A percentile compares a stretch with the other conserved stretches of the same genome.
These are phyloP conservation scores for Dissophora globulifera DNA, from an alignment of 192 early-diverging fungal species.

Conservation along the genomic window DNA sequence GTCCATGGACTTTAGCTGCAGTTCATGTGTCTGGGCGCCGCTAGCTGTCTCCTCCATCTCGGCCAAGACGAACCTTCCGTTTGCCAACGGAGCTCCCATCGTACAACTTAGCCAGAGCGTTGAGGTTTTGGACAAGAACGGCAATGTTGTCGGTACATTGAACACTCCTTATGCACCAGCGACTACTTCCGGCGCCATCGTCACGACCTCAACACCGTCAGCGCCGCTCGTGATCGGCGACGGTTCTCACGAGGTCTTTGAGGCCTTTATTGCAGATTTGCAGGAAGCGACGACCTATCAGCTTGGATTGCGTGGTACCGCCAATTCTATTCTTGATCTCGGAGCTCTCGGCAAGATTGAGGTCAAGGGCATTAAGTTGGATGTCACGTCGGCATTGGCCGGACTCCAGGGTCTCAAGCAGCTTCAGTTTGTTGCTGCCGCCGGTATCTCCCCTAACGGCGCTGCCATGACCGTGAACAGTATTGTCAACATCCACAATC, in stretches of 20 bases:
- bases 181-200: slow-evolving; percentile 48
- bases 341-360: slow-evolving; percentile 53
- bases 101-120: slow-evolving; percentile 57
- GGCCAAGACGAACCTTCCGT: slow-evolving; percentile 62
- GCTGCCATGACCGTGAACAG: neutral
- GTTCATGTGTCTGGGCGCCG: slow-evolving; percentile 51
- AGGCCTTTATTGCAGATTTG: slow-evolving; percentile 55
- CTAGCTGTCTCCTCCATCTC: slow-evolving; percentile 48
- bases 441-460: neutral
- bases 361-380: slow-evolving; percentile 48
- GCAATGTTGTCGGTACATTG: slow-evolving; percentile 15
- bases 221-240: slow-evolving; percentile 49
- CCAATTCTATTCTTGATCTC: slow-evolving; percentile 43
- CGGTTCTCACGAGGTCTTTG: slow-evolving; percentile 53
- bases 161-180: slow-evolving; percentile 18
- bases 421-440: neutral
- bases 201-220: slow-evolving; percentile 42
- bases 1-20: slow-evolving; percentile 54
- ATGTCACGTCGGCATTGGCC: slow-evolving; percentile 44
- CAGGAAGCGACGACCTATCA: slow-evolving; percentile 41
- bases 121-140: slow-evolving; percentile 38
- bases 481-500: slow-evolving; percentile 31
- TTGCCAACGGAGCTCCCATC: slow-evolving; percentile 61
- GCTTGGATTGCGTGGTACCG: slow-evolving; percentile 58
- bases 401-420: slow-evolving; percentile 36